Evolutionary conservation across 306 rosid species (phyloP), one percentile per base, ranked within the genome.

Genomic region (Trifolium fragiferum): DNA sequence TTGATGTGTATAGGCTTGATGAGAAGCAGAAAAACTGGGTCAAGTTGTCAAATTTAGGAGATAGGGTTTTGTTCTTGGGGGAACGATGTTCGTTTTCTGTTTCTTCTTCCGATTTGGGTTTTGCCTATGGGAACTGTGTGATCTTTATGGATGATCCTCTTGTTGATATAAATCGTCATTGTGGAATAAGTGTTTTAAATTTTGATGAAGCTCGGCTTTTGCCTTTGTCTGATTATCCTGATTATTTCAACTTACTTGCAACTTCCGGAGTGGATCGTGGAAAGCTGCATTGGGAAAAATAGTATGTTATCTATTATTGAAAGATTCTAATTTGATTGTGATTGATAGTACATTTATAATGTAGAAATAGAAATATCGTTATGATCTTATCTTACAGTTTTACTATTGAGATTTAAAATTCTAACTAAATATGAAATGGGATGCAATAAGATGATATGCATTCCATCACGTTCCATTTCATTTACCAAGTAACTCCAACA

Each of bases 1-100:
- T 51, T 51, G 23, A 7, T 16, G 89, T 89, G 53, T 88, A 41
- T 57, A 76, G 66, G 80, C 76, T 93, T 57, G 83, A 85, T 0
- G 65, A 70, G 50, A 81, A 46, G 18, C 0, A n/a, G 2, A 46
- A 46, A 6, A 46, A 46, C 7, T 46, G 51, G 51, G 18, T 46
- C 8, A 14, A 13, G 18, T 14, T 46, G 51, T 13, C 15, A n/a
- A 14, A n/a, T 46, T 14, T 46, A 14, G 51, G 51, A 12, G 51
- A 46, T 7, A 50, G 57, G 57, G 23, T 50, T 7, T 50, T 50
- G 57, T 50, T 50, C 8, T 0, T 16, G 23, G 57, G 23, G 11
- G 3, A 7, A 2, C 4, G 0, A 7, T 50, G 10, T 50, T 50
- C 23, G 0, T 50, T 50, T 16, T 16, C 3, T 16, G 23, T 10